Base-by-base conservation (phyloP, 2,329 filamentous ascomycete genomes). In the Xylariaceae sp. region DNA sequence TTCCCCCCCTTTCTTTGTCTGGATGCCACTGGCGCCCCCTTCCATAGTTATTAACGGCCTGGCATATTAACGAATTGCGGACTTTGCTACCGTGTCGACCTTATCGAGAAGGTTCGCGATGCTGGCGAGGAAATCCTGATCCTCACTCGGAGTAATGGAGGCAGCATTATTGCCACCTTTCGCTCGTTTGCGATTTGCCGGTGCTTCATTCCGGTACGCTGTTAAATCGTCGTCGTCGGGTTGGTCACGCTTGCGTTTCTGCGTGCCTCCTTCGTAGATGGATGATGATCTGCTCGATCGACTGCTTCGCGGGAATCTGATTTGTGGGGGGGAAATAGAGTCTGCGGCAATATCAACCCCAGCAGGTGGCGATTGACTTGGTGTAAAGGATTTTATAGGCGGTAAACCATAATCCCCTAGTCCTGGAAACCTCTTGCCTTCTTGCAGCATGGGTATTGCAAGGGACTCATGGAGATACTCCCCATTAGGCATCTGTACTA, bases 401-500 rank as follows among this genome's bases (percentile, higher is more conserved):
- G 61, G 60, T 22, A 74, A 49, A 2, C 72, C 72, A 34, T 71
- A 74, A 52, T 68, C 64, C 18, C 74, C 71, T 2, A 72, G 56
- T 2, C 71, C 71, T 1, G 68, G 62, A 50, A 71, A 73, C 6
- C 70, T 69, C 56, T 71, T 74, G 22, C 72, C 72, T 43, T 72
- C 70, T 50, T 70, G 67, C 39, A 74, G 63, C 60, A 77, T 73
- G 22, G 78, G 74, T 34, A 72, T 61, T 12, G 76, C 77, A 39
- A 83, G 69, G 2, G 72, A 71, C 57, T 82, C 79, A 5, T 79
- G 79, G 2, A 80, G 61, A 56, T 77, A 79, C 45, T 76, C 74
- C n/a, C 79, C 74, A 56, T 82, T 74, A 4, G 76, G 72, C 72
- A 80, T 75, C 56, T 74, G 76, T 2, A 80, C 76, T 16, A 81